These are phyloP conservation scores for Aspergillus candidus DNA, from an alignment of 2,329 filamentous ascomycete species.

Conservation along the genomic window DNA sequence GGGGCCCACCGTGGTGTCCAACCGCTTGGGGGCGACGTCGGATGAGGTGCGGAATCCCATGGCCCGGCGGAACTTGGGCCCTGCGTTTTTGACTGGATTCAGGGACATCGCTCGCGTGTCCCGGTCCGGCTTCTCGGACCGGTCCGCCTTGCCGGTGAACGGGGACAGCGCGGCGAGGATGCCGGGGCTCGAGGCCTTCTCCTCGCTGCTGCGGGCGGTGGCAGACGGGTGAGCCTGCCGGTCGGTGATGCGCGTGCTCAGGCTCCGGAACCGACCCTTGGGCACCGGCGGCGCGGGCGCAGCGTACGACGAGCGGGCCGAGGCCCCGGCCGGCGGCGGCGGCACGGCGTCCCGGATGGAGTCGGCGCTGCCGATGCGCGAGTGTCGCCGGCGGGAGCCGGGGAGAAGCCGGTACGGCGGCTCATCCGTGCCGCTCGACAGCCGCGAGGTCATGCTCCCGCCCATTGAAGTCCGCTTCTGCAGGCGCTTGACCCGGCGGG, in stretches of 20 bases:
- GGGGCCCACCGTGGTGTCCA: conserved; percentile 37
- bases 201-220: conserved; percentile 53
- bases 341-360: conserved; percentile 57
- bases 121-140: conserved; percentile 35
- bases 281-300: conserved; percentile 42
- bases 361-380: conserved; percentile 71
- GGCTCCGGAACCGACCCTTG: conserved; percentile 52
- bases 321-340: conserved; percentile 39
- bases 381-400: conserved; percentile 64
- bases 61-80: conserved; percentile 51
- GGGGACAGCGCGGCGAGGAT: conserved; percentile 44
- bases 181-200: conserved; percentile 38
- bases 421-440: conserved; percentile 72
- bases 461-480: conserved; percentile 59
- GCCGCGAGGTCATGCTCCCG: conserved; percentile 53
- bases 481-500: conserved; percentile 64
- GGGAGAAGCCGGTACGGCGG: conserved; percentile 40
- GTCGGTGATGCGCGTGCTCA: conserved; percentile 51
- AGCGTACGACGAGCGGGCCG: conserved; percentile 62
- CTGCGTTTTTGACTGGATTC: conserved; percentile 53
- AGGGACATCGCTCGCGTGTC: conserved; percentile 47
- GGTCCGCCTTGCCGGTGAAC: conserved; percentile 39
- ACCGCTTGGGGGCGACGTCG: conserved; percentile 58
- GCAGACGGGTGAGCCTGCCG: conserved; percentile 42
- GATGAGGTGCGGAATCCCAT: conserved; percentile 80